Base-by-base conservation (phyloP, 2,329 filamentous ascomycete species). In the Chrysoporthe austroafricana region DNA sequence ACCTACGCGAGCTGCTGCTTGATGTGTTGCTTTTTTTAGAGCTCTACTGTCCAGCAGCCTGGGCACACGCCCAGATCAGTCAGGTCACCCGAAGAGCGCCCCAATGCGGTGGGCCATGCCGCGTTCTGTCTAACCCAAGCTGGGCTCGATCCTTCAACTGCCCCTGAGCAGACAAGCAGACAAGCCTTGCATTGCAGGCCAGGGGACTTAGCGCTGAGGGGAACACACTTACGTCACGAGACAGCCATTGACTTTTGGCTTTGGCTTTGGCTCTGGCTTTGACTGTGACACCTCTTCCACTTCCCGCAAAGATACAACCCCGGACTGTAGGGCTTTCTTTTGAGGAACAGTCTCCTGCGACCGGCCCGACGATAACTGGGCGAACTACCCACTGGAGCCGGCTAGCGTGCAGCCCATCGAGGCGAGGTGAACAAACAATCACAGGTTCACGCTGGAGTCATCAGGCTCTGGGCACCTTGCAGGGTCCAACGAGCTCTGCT, bases 171-270 rank as follows among this genome's bases (percentile, higher is more conserved):
- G 52, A 34, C 13, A 62, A 9, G 26, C 59, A 60, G 43, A 9
- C 26, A 57, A 59, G 39, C 64, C 59, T 63, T 64, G 64, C 36
- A 66, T 13, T 36, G 58, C 58, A 50, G 34, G 54, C 36, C 60
- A 62, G 56, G 61, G 58, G 26, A 60, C 26, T 42, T 61, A 43
- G n/a, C 21, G 52, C 66, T 52, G 56, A 56, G 36, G 54, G 44
- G 44, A 34, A 43, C 32, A 56, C 21, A 36, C 63, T 61, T 70
- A 70, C 69, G 69, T 70, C 69, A 70, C 69, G 69, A 62, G 57
- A 68, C 65, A 13, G 34, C 32, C 44, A 48, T 59, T 59, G 18
- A 32, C 11, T 44, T 26, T 26, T 26, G 26, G 26, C 42, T 26
- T 57, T 21, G 52, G 43, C 50, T 34, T 21, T n/a, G 54, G 26